Evolutionary conservation across 1,284 basidiomycete genomes (phyloP).

Genomic region (Trametes hirsuta): DNA sequence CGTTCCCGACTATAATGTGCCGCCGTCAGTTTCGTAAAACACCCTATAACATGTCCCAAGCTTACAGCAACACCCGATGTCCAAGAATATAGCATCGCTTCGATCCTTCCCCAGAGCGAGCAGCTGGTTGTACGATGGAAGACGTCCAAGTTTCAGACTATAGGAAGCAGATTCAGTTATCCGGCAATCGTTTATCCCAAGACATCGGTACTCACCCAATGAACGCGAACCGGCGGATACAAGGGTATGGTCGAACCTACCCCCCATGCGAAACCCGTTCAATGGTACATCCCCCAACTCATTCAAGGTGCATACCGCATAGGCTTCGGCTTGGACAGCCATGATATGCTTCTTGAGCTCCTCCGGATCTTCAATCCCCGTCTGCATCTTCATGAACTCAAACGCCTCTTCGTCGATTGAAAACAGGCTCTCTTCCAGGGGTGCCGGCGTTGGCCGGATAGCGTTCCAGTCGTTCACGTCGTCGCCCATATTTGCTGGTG

Average conservation of each 20-base stretch:
- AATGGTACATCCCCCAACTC: background rate
- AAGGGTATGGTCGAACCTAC: conserved; percentile 23
- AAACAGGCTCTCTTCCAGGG: conserved; percentile 26
- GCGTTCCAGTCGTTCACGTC: too few relatives aligned
- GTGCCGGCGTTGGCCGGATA: background rate
- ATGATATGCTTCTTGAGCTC: conserved; percentile 50
- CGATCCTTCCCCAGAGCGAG: conserved; percentile 42
- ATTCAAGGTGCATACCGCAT: conserved; percentile 2
- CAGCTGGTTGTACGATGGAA: conserved; percentile 45
- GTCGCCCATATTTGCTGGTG: too few relatives aligned
- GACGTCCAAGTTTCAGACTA: conserved; percentile 37
- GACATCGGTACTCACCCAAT: conserved; percentile 9
- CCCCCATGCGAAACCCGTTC: too few relatives aligned
- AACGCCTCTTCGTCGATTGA: conserved; percentile 35
- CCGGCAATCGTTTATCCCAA: background rate
- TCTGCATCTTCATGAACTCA: conserved; percentile 44
- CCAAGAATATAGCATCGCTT: conserved; percentile 48
- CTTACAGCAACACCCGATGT: conserved; percentile 53
- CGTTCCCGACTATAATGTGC: conserved; percentile 43
- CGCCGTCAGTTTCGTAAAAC: background rate
- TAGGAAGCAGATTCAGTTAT: background rate
- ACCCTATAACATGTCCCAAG: background rate
- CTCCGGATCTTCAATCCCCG: conserved; percentile 43
- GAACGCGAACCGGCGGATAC: conserved; percentile 21
- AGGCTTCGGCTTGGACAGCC: conserved; percentile 39